phyloP scores from a whole-genome alignment of 305 asterid species.

The Fraxinus baroniana region DNA sequence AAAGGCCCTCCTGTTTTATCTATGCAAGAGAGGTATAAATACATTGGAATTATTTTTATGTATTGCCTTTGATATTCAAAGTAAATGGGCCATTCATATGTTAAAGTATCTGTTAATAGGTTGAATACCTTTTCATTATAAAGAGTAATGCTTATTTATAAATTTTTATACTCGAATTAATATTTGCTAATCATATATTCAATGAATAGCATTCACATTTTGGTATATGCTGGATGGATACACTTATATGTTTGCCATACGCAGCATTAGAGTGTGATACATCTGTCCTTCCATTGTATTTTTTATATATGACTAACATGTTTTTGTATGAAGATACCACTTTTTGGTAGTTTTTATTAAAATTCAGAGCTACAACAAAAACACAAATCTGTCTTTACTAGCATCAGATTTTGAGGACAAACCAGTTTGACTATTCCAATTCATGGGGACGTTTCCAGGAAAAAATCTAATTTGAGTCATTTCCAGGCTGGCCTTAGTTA shows the following conservation, averaged over 20 bases:
- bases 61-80: neutral
- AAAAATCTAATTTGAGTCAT: constrained; percentile 32
- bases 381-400: neutral
- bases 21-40: constrained; percentile 81
- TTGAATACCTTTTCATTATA: neutral
- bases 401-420: constrained; percentile 2
- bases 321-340: neutral
- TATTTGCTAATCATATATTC: neutral
- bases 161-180: neutral
- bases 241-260: neutral
- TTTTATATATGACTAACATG: neutral
- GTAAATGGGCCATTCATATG: neutral
- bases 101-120: neutral
- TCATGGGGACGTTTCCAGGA: neutral
- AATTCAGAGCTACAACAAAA: neutral
- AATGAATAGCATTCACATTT: neutral
- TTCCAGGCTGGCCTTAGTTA: constrained; percentile 79
- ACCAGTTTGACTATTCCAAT: constrained; percentile 2
- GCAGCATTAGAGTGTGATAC: neutral
- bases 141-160: neutral
- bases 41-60: neutral
- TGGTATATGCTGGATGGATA: neutral
- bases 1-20: constrained; percentile 91
- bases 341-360: neutral
- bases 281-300: neutral